Evolutionary conservation across 805 yeast species (phyloP).

Genomic region (Sungouiozyma ichnusensis): DNA sequence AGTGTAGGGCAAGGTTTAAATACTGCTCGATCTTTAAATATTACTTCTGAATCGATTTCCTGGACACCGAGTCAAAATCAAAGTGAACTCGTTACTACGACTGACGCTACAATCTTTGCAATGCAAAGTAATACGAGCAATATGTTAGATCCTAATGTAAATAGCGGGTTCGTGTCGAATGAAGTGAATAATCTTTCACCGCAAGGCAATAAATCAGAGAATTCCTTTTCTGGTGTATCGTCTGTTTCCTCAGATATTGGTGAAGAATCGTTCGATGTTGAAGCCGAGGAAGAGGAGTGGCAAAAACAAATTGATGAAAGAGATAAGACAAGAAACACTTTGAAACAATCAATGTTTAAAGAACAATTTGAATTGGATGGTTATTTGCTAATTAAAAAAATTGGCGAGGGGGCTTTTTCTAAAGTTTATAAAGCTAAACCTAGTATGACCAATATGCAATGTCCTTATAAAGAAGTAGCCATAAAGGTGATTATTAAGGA

Average conservation of each 20-base stretch:
- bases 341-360: slow-evolving; percentile 3
- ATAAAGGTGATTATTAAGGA: slow-evolving; percentile 56
- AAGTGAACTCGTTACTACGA: not conserved
- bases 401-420: slow-evolving; percentile 82
- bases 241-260: not conserved
- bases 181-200: no score
- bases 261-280: slow-evolving; percentile 5
- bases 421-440: slow-evolving; percentile 55
- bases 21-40: not conserved
- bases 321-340: slow-evolving; percentile 1
- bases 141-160: not conserved
- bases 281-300: slow-evolving; percentile 11
- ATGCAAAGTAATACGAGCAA: not conserved
- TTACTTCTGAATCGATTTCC: not conserved
- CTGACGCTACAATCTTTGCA: not conserved
- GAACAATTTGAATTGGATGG: slow-evolving; percentile 29
- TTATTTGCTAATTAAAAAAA: slow-evolving; percentile 36
- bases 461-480: slow-evolving; percentile 32
- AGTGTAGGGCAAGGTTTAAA: not conserved
- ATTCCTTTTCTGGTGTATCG: not conserved
- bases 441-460: slow-evolving; percentile 8
- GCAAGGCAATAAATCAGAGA: not conserved
- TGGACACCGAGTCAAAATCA: not conserved
- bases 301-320: not conserved
- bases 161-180: not conserved